Evolutionary conservation across 176 grass and related monocot species (phyloP).

Genomic region (Canna indica): DNA sequence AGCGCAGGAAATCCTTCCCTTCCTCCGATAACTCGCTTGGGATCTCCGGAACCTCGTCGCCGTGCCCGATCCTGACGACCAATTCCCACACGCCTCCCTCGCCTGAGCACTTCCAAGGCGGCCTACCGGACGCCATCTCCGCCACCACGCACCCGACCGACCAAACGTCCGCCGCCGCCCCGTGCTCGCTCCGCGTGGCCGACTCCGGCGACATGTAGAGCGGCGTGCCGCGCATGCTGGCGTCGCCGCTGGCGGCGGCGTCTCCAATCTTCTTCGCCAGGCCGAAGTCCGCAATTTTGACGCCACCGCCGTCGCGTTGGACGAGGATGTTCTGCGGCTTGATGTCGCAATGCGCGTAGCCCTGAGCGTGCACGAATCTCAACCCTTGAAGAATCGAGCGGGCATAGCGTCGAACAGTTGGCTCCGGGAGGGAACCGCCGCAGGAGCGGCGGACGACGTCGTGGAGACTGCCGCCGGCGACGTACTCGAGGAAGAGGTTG

Average conservation of each 20-base stretch:
- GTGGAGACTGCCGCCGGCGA: conserved; percentile 5
- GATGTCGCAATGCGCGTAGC: conserved; percentile 13
- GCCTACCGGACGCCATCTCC: conserved; percentile 3
- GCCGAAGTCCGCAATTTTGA: conserved; percentile 13
- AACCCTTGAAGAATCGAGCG: conserved; percentile 13
- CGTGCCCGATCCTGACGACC: neutral
- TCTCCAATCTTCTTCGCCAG: conserved; percentile 8
- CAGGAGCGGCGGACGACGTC: conserved; percentile 4
- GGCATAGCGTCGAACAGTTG: neutral
- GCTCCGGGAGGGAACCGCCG: neutral
- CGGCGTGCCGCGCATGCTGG: neutral
- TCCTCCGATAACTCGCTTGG: neutral
- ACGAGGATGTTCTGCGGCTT: conserved; percentile 17
- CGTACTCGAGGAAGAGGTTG: conserved; percentile 19
- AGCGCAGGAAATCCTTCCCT: conserved; percentile 17
- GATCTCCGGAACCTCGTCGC: conserved; percentile 1
- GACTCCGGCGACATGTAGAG: conserved; percentile 7
- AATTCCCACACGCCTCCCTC: neutral
- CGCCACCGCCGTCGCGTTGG: neutral
- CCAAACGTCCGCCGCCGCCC: neutral
- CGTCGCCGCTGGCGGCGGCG: no score
- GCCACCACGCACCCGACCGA: conserved; percentile 4
- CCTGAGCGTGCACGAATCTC: neutral
- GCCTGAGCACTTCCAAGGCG: neutral
- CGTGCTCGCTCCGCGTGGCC: neutral